Conservation (phyloP, 2,329 filamentous ascomycete species). For the Fusarium heterosporum region DNA sequence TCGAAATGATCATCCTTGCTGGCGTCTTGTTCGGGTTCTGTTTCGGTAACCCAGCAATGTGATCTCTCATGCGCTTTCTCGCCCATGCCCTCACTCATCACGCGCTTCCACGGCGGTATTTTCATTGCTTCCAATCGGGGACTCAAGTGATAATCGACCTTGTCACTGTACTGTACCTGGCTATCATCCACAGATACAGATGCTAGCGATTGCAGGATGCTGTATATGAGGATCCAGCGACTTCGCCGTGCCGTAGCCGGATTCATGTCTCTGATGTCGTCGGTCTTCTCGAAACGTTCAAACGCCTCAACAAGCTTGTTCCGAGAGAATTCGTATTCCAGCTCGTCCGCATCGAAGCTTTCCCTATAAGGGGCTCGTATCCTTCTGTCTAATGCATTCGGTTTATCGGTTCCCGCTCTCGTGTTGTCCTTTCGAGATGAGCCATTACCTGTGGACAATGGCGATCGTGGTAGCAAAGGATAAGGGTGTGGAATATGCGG, state of each 20-base stretch:
- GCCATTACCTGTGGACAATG: slow-evolving; percentile 43
- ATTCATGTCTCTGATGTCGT: slow-evolving; percentile 63
- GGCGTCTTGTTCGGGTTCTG: slow-evolving; percentile 30
- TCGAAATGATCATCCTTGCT: slow-evolving; percentile 15
- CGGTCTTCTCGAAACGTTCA: slow-evolving; percentile 66
- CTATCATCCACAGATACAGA: slow-evolving; percentile 69
- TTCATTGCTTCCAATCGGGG: slow-evolving; percentile 58
- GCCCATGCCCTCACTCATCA: slow-evolving; percentile 33
- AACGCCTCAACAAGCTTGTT: slow-evolving; percentile 68
- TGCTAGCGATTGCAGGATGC: slow-evolving; percentile 69
- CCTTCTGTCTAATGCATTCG: slow-evolving; percentile 57
- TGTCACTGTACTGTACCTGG: slow-evolving; percentile 62
- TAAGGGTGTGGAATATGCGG: slow-evolving; percentile 77
- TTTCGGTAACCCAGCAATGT: slow-evolving; percentile 63
- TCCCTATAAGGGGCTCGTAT: slow-evolving; percentile 69
- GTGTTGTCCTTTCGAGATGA: slow-evolving; percentile 52
- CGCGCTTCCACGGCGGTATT: slow-evolving; percentile 65
- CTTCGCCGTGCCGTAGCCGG: slow-evolving; percentile 67
- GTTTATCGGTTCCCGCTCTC: slow-evolving; percentile 34
- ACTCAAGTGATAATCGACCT: slow-evolving; percentile 68
- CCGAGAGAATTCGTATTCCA: slow-evolving; percentile 61
- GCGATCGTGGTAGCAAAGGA: slow-evolving; percentile 70
- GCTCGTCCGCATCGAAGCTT: slow-evolving; percentile 68
- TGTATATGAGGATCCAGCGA: slow-evolving; percentile 72
- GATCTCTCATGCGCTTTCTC: slow-evolving; percentile 63